These are phyloP conservation scores for Macaranga tanarius DNA, from an alignment of 441 rosid genomes.

Conservation along the genomic window DNA sequence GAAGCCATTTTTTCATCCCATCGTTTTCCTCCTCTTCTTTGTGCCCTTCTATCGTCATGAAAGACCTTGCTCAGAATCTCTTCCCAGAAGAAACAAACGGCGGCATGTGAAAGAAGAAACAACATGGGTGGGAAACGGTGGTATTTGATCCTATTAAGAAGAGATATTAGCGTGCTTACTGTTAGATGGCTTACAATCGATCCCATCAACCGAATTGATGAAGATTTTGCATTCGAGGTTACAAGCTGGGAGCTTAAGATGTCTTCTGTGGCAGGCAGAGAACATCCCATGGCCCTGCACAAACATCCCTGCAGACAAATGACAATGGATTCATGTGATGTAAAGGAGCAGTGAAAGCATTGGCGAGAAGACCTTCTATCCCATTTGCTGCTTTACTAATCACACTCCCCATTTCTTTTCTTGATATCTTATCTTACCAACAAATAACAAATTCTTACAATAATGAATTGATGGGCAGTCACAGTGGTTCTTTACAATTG, in stretches of 20 bases:
- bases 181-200: conserved; percentile 67
- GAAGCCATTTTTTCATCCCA: conserved; percentile 35
- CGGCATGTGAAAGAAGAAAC: no score
- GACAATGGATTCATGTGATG: no score
- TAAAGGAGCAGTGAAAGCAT: no score
- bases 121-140: no score
- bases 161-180: conserved; percentile 84
- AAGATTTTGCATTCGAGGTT: conserved; percentile 45
- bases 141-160: no score
- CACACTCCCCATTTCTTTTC: no score
- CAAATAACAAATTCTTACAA: no score
- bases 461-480: conserved; percentile 58
- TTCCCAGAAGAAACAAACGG: conserved; percentile 45
- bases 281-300: no score
- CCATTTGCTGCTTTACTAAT: no score
- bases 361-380: no score
- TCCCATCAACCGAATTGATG: conserved; percentile 43
- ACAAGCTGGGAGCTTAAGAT: conserved; percentile 55
- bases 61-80: conserved; percentile 42
- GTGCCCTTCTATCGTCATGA: conserved; percentile 47
- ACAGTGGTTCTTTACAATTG: conserved; percentile 77
- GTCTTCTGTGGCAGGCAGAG: conserved; percentile 42
- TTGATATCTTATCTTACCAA: no score
- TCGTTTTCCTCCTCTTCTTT: conserved; percentile 37
- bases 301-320: no score